Evolutionary conservation across 441 rosid species (phyloP), one percentile per base, ranked within the genome.

Genomic region (Croton laevigatus): DNA sequence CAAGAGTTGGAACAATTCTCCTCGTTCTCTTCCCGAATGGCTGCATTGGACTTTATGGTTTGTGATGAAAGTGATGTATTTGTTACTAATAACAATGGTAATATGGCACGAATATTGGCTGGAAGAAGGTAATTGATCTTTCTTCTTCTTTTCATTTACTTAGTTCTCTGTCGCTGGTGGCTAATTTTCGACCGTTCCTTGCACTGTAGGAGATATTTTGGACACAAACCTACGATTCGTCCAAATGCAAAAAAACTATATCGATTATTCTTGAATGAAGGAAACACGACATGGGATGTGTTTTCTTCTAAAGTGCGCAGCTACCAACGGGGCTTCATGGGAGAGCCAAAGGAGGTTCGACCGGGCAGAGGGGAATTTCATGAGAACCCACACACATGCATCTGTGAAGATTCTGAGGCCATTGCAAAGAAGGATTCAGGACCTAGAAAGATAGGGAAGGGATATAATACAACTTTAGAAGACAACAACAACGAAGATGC

Each of bases 281-380:
- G 72, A 64, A 93, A 82, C 84, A 77, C 79, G 80, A 81, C 97
- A 0, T 96, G 99, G 99, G 98, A 91, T 70, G 89, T 79, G 76
- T 93, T 93, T 79, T 81, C 94, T 57, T 89, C 97, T 17, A 87
- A 75, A 75, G 93, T 91, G 57, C 85, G 89, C 46, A 82, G 83
- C 34, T 84, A 80, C 59, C 99, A 95, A 80, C 84, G 81, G 83
- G 98, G 97, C 67, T 92, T 89, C 83, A 90, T 95, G 97, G 98
- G 99, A 66, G 93, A 83, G 71, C 98, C 99, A n/a, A 95, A 88
- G 38, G 98, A 95, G 76, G 91, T 88, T 13, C 86, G 90, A 81
- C 89, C 97, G 0, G 98, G 99, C 67, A 87, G 97, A 77, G 99
- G 98, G 40, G 98, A 93, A 82, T 95, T 95, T 81, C 99, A 95